A percentile compares a stretch with the other conserved stretches of the same genome.
Conservation (phyloP, 331 rosid genomes). For the Quercus lobata region DNA sequence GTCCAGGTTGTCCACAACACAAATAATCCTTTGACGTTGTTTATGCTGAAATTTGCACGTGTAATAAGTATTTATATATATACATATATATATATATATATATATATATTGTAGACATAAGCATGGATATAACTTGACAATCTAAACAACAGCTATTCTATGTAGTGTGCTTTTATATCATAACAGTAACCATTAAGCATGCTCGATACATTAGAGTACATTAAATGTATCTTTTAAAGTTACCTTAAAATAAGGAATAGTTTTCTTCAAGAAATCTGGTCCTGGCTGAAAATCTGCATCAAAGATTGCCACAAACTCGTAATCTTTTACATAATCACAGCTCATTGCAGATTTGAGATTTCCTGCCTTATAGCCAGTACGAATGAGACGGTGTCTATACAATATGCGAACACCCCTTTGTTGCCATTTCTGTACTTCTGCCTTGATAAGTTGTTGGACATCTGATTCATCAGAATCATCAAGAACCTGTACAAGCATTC, state of each 20-base stretch:
- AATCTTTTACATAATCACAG: slow-evolving; percentile 93
- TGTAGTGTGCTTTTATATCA: slow-evolving; percentile 1
- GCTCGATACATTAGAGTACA: slow-evolving; percentile 2
- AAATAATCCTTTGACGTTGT: background rate
- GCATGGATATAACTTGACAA: background rate
- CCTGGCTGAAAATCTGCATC: slow-evolving; percentile 99
- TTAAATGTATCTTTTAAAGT: background rate
- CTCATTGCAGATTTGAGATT: slow-evolving; percentile 97
- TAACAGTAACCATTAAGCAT: slow-evolving; percentile 1
- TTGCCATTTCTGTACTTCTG: slow-evolving; percentile 98
- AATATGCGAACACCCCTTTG: slow-evolving; percentile 78
- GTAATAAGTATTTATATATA: background rate
- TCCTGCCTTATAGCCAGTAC: slow-evolving; percentile 97
- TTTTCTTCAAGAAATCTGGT: slow-evolving; percentile 91
- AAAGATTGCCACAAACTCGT: slow-evolving; percentile 92
- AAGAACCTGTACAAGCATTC: slow-evolving; percentile 91
- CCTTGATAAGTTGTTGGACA: slow-evolving; percentile 83
- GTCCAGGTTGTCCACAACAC: background rate
- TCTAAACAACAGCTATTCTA: background rate
- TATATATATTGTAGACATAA: background rate
- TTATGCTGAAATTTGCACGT: background rate
- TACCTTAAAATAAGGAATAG: slow-evolving; percentile 96
- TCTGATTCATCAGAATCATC: slow-evolving; percentile 95
- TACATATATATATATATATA: too few species aligned
- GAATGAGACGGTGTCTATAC: slow-evolving; percentile 89